Evolutionary conservation across 2,329 filamentous ascomycete genomes (phyloP).

Genomic region (Dothidotthia symphoricarpi): DNA sequence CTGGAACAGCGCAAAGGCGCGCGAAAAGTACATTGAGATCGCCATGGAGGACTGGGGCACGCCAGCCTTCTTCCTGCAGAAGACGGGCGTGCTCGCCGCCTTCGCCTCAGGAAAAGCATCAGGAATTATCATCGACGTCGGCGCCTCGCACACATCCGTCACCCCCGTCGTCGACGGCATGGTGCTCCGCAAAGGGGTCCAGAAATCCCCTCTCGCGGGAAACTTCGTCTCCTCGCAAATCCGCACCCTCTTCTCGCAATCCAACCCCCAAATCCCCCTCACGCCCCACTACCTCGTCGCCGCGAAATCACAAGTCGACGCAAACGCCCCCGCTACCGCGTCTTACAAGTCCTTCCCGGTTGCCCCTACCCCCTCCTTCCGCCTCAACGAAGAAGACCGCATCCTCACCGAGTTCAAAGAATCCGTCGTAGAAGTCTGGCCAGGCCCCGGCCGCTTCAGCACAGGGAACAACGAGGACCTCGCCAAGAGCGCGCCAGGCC

Average conservation of each 20-base stretch:
- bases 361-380: constrained; percentile 67
- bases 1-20: constrained; percentile 83
- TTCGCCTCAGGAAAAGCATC: constrained; percentile 93
- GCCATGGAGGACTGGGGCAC: constrained; percentile 97
- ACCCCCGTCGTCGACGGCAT: constrained; percentile 93
- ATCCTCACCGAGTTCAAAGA: constrained; percentile 97
- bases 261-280: constrained; percentile 68
- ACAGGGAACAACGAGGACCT: constrained; percentile 67
- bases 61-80: constrained; percentile 90
- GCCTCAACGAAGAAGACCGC: constrained; percentile 83
- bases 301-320: constrained; percentile 85
- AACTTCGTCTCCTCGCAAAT: constrained; percentile 89
- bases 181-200: constrained; percentile 82
- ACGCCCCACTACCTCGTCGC: constrained; percentile 85
- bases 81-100: constrained; percentile 83
- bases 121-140: constrained; percentile 87
- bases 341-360: constrained; percentile 68
- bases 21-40: constrained; percentile 93
- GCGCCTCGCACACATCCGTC: constrained; percentile 82
- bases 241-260: constrained; percentile 70
- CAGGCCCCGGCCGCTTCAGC: constrained; percentile 68
- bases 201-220: constrained; percentile 80
- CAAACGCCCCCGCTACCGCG: constrained; percentile 74
- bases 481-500: constrained; percentile 69
- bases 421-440: constrained; percentile 92